Evolutionary conservation across 371 early-diverging fungal species (phyloP).

Genomic region (Smittium mucronatum): DNA sequence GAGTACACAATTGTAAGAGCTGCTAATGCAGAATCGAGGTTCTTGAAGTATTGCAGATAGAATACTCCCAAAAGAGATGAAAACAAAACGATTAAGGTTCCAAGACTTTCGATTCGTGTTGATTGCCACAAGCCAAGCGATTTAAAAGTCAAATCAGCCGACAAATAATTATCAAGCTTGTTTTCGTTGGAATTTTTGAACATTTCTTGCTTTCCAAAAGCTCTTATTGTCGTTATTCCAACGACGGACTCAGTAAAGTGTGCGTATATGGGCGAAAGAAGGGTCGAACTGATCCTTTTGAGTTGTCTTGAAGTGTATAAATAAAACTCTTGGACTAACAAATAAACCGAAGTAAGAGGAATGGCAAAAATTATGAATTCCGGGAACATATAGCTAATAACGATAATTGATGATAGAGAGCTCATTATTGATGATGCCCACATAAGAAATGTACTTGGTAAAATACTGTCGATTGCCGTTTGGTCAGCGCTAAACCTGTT

Average conservation of each 20-base stretch:
- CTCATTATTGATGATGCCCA: constrained; percentile 48
- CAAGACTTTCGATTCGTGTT: too few species aligned
- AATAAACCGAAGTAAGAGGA: constrained; percentile 30
- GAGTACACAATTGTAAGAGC: too few species aligned
- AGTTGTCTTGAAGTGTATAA: constrained; percentile 66
- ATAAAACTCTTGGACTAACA: constrained; percentile 45
- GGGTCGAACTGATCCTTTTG: constrained; percentile 72
- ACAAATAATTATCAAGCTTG: too few species aligned
- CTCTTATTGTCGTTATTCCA: constrained; percentile 39
- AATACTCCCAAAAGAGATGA: too few species aligned
- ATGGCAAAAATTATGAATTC: constrained; percentile 39
- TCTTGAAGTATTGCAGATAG: too few species aligned
- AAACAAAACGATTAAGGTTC: too few species aligned
- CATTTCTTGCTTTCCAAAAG: constrained; percentile 42
- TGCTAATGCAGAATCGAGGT: too few species aligned
- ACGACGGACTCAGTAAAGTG: constrained; percentile 43
- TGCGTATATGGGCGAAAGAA: constrained; percentile 57
- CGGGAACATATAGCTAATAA: constrained; percentile 48
- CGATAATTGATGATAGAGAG: constrained; percentile 50
- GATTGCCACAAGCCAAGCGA: too few species aligned
- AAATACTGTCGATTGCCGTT: constrained; percentile 56
- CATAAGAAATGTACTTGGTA: constrained; percentile 53
- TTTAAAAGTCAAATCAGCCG: too few species aligned
- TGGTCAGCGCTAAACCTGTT: constrained; percentile 81
- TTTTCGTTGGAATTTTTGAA: too few species aligned